phyloP scores from a whole-genome alignment of 805 yeast genomes.

The Yueomyces sp. region DNA sequence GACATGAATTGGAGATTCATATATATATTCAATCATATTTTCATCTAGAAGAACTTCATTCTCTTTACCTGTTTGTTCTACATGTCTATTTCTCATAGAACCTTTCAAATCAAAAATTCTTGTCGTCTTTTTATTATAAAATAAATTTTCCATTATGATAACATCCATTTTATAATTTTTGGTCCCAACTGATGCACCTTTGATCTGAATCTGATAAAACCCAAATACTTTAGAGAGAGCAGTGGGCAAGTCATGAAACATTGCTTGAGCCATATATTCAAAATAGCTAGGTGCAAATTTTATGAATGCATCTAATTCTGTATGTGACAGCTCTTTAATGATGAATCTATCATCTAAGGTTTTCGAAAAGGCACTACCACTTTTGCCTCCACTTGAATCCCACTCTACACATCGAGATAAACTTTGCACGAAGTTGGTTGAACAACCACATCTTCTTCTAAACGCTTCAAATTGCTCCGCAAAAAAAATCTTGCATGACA shows the following conservation, averaged over 20 bases:
- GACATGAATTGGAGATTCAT: conserved; percentile 90
- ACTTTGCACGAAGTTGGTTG: conserved; percentile 70
- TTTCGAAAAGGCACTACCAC: conserved; percentile 87
- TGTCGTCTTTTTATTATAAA: conserved; percentile 68
- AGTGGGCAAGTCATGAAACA: conserved; percentile 89
- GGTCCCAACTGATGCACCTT: conserved; percentile 55
- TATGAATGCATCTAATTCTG: conserved; percentile 86
- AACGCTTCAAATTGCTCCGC: conserved; percentile 96
- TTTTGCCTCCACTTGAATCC: conserved; percentile 94
- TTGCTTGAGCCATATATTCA: conserved; percentile 88
- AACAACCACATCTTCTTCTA: conserved; percentile 68
- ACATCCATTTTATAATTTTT: conserved; percentile 78
- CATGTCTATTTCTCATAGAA: conserved; percentile 94
- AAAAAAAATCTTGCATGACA: conserved; percentile 88
- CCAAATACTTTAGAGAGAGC: conserved; percentile 93
- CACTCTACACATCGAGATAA: conserved; percentile 87
- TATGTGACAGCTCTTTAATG: conserved; percentile 74
- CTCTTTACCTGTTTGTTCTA: conserved; percentile 88
- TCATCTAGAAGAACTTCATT: conserved; percentile 92
- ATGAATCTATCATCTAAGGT: conserved; percentile 84
- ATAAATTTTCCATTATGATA: conserved; percentile 88
- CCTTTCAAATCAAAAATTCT: conserved; percentile 94
- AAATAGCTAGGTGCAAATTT: conserved; percentile 94
- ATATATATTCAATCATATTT: conserved; percentile 95
- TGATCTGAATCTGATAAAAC: conserved; percentile 83